Conservation (phyloP, 2,329 filamentous ascomycete genomes). For the Fusarium tricinctum region DNA sequence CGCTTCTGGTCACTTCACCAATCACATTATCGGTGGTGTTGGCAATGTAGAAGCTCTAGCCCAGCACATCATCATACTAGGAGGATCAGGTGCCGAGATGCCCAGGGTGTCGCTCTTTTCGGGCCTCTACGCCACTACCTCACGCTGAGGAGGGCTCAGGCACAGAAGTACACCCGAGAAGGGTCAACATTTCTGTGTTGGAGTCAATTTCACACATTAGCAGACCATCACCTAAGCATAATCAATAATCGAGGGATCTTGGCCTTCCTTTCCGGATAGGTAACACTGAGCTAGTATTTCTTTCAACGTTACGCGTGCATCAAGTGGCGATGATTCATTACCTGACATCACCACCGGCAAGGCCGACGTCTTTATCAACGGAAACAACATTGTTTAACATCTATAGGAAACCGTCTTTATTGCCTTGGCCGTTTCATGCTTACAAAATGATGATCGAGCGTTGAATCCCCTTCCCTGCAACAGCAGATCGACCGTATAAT, state of each 20-base stretch:
- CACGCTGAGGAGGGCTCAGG: not conserved
- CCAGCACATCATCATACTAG: conserved; percentile 13
- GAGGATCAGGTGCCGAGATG: not conserved
- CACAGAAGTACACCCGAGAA: not conserved
- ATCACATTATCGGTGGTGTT: conserved; percentile 3
- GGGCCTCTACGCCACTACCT: not conserved
- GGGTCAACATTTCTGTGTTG: not conserved
- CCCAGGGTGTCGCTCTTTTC: conserved; percentile 3
- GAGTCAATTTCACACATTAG: not conserved
- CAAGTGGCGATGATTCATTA: not conserved
- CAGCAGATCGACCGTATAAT: too few relatives aligned
- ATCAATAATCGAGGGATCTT: conserved; percentile 20
- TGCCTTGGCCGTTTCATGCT: too few relatives aligned
- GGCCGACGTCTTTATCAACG: not conserved
- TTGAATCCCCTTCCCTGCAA: too few relatives aligned
- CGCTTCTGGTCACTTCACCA: not conserved
- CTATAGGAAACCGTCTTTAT: too few relatives aligned
- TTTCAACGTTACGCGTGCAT: not conserved
- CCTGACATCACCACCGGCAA: conserved; percentile 7
- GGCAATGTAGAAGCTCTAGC: conserved; percentile 18
- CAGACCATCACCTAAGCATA: not conserved
- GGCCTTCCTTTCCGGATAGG: not conserved
- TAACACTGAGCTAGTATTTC: conserved; percentile 7
- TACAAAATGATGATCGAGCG: too few relatives aligned
- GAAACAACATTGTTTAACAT: not conserved